Conservation (phyloP, 2,329 filamentous ascomycete species). For the Talaromyces pinophilus region DNA sequence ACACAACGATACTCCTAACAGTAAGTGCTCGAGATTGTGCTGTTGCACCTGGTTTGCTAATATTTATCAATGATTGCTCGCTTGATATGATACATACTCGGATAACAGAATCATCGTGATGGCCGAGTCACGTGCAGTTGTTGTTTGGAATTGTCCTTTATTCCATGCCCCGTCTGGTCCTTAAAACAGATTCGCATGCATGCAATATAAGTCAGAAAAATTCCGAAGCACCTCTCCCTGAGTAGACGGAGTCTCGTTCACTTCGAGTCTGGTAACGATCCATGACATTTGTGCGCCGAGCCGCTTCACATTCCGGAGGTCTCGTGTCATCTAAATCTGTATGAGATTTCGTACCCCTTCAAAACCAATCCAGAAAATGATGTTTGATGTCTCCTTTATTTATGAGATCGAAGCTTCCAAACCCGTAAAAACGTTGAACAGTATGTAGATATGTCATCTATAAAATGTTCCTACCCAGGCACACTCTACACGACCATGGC, state of each 20-base stretch:
- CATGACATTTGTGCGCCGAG: background rate
- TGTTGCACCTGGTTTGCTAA: background rate
- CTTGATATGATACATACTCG: background rate
- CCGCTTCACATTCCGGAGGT: background rate
- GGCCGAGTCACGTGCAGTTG: background rate
- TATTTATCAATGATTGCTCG: constrained; percentile 5
- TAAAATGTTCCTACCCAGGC: background rate
- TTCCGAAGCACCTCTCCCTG: background rate
- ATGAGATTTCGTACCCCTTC: background rate
- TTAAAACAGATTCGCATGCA: background rate
- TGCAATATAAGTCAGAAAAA: background rate
- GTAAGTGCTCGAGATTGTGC: background rate
- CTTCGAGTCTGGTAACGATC: background rate
- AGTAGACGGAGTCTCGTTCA: background rate
- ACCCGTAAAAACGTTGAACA: background rate
- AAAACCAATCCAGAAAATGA: background rate
- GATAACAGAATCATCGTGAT: background rate
- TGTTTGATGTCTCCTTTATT: background rate
- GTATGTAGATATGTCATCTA: background rate
- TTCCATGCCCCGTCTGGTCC: background rate
- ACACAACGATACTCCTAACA: background rate
- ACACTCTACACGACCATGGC: background rate
- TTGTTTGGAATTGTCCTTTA: background rate
- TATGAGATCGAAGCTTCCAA: background rate
- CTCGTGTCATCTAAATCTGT: background rate